Evolutionary conservation across 2,329 filamentous ascomycete genomes (phyloP).

Genomic region (Pseudogymnoascus sp.): DNA sequence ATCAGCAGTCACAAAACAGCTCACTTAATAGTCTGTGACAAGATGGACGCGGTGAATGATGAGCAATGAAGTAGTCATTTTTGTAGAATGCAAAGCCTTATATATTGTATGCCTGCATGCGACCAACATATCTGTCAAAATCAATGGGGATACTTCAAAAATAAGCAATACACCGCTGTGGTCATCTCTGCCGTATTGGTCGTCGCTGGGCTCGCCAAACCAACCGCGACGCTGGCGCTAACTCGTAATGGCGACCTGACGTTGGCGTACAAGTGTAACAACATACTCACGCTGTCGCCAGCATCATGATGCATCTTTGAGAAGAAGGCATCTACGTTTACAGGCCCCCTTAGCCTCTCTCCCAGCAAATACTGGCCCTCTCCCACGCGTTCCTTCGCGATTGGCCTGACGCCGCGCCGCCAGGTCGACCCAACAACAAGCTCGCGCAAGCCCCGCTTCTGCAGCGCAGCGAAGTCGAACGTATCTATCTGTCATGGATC

Average conservation of each 20-base stretch:
- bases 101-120: not conserved
- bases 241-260: slow-evolving; percentile 10
- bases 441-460: slow-evolving; percentile 9
- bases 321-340: slow-evolving; percentile 15
- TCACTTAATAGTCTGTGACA: not conserved
- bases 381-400: slow-evolving; percentile 23
- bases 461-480: slow-evolving; percentile 9
- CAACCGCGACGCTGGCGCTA: slow-evolving; percentile 9
- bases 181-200: not conserved
- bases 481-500: slow-evolving; percentile 39
- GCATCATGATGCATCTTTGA: slow-evolving; percentile 25
- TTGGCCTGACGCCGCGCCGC: slow-evolving; percentile 14
- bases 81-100: not conserved
- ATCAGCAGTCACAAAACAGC: not conserved
- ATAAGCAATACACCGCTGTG: not conserved
- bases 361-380: slow-evolving; percentile 16
- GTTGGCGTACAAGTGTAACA: slow-evolving; percentile 7
- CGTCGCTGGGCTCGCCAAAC: slow-evolving; percentile 4
- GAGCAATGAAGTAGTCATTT: slow-evolving; percentile 2
- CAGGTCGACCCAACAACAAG: slow-evolving; percentile 9
- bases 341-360: slow-evolving; percentile 24
- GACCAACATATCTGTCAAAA: not conserved
- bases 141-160: not conserved
- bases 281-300: slow-evolving; percentile 4
- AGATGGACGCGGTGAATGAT: not conserved